These are phyloP conservation scores for Coemansia sp. DNA, from an alignment of 192 early-diverging fungal genomes.

Conservation along the genomic window DNA sequence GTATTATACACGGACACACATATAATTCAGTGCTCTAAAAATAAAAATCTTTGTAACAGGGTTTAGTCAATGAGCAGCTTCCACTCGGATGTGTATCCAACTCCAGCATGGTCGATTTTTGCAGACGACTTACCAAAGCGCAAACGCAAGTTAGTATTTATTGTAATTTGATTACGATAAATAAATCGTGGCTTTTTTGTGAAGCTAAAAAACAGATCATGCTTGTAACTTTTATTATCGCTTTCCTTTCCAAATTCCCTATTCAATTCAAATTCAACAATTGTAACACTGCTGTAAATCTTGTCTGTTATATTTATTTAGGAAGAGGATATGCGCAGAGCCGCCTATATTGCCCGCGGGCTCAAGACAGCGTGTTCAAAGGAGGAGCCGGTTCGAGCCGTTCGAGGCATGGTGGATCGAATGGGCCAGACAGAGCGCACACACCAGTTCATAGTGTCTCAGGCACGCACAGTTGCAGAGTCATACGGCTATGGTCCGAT, in stretches of 20 bases:
- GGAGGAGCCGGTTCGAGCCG: constrained; percentile 43
- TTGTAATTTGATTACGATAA: no score
- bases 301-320: background rate
- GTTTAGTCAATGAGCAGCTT: no score
- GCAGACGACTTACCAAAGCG: background rate
- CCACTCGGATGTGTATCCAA: no score
- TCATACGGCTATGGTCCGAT: constrained; percentile 63
- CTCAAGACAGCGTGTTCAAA: background rate
- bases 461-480: constrained; percentile 42
- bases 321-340: background rate
- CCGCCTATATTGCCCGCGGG: background rate
- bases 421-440: constrained; percentile 55
- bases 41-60: no score
- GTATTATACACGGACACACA: no score
- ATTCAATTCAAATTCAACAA: background rate
- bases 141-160: no score
- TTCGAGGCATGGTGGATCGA: constrained; percentile 67
- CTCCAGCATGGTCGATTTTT: no score
- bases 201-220: no score
- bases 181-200: no score
- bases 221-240: background rate
- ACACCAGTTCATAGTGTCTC: constrained; percentile 52
- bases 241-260: background rate
- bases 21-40: no score
- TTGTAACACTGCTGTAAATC: background rate